phyloP scores from a whole-genome alignment of 2,329 filamentous ascomycete species.

The Colletotrichum eremochloae region DNA sequence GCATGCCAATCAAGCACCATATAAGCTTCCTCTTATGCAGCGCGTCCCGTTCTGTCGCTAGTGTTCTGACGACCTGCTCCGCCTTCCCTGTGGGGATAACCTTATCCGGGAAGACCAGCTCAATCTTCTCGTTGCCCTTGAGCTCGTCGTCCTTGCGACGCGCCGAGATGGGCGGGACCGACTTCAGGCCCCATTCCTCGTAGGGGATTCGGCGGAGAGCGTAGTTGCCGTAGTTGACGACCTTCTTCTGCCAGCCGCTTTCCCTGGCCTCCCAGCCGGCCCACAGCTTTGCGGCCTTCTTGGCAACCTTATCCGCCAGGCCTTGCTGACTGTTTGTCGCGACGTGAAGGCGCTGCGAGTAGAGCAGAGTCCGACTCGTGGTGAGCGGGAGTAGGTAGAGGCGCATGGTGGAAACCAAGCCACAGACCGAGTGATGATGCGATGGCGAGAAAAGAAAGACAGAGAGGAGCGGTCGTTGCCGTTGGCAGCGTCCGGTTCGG shows the following conservation, averaged over 20 bases:
- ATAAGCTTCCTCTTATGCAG: slow-evolving; percentile 83
- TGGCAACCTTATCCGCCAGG: slow-evolving; percentile 76
- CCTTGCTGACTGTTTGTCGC: slow-evolving; percentile 66
- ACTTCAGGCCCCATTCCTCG: slow-evolving; percentile 98
- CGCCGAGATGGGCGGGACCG: slow-evolving; percentile 84
- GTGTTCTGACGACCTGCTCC: slow-evolving; percentile 71
- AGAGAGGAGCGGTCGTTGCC: slow-evolving; percentile 14
- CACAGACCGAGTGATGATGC: not conserved
- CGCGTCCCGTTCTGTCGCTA: slow-evolving; percentile 85
- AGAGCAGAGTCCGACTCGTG: slow-evolving; percentile 89
- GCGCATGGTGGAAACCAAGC: slow-evolving; percentile 72
- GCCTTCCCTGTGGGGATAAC: slow-evolving; percentile 76
- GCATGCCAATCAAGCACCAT: slow-evolving; percentile 86
- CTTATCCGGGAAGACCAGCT: slow-evolving; percentile 81
- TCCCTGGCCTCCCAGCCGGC: slow-evolving; percentile 88
- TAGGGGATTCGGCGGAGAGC: slow-evolving; percentile 90
- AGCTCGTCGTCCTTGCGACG: slow-evolving; percentile 74
- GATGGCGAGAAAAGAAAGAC: not conserved
- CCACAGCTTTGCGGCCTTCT: slow-evolving; percentile 83
- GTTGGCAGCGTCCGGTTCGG: slow-evolving; percentile 3
- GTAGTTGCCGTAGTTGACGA: slow-evolving; percentile 89
- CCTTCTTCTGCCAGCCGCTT: slow-evolving; percentile 86
- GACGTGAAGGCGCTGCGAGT: slow-evolving; percentile 82
- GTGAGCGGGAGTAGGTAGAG: slow-evolving; percentile 95
- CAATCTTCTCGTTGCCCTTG: slow-evolving; percentile 73